Conservation (phyloP, 345 rosid species). For the Eucalyptus tenuipes region DNA sequence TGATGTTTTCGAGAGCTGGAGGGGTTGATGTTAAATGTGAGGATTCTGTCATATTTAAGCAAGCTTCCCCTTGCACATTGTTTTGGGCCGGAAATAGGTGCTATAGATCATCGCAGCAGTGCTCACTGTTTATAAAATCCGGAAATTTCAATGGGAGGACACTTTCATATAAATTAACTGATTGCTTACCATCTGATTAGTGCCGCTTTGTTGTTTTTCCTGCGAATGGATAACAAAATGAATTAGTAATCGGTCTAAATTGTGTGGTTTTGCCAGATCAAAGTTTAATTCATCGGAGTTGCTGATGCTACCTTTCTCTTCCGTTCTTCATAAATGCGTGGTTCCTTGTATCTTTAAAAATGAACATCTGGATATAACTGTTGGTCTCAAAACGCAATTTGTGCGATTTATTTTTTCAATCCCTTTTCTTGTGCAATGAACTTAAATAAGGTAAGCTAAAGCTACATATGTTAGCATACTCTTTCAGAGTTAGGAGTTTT, state of each 20-base stretch:
- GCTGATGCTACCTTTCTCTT: neutral
- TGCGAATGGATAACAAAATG: neutral
- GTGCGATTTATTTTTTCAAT: neutral
- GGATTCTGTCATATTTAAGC: neutral
- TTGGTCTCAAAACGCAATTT: neutral
- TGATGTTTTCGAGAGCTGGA: neutral
- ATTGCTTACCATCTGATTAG: neutral
- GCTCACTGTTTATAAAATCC: neutral
- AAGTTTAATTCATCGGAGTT: neutral
- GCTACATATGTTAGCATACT: neutral
- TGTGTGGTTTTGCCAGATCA: neutral
- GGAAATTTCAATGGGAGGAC: neutral
- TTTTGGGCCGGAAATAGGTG: neutral
- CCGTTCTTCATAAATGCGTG: neutral
- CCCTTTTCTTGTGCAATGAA: neutral
- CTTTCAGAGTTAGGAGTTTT: neutral
- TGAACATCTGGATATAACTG: neutral
- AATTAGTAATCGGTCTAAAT: neutral
- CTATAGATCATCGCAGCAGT: neutral
- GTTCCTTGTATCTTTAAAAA: neutral
- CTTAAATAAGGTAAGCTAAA: neutral
- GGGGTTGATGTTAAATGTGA: neutral
- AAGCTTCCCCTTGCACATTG: neutral
- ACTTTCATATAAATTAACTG: neutral
- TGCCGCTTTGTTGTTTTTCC: too few species aligned